Base-by-base conservation (phyloP, 768 basidiomycete species). In the Panaeolus papilionaceus region DNA sequence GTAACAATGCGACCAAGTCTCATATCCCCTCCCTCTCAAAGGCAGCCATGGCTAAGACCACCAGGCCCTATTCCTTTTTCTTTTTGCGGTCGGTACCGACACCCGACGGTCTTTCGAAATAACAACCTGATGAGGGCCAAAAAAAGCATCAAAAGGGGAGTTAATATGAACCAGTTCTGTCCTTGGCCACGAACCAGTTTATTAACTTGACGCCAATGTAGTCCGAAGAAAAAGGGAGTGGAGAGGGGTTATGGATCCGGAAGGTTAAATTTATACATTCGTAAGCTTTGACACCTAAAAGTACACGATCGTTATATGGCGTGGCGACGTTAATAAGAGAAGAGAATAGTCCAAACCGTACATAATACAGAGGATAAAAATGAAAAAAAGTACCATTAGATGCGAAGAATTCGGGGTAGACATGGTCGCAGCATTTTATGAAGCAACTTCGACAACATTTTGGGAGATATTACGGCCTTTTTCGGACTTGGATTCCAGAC, bases 391-490 rank as follows among this genome's bases (percentile, higher is more conserved):
- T 58, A 58, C 14, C 14, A 33, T 33, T 33, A 7, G 54, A 33
- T 58, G 16, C 54, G 54, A 58, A 14, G 26, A 4, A 58, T 37
- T 58, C 54, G 54, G 54, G 54, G 54, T 58, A 28, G 54, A 7
- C 16, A 12, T 58, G 37, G 20, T 58, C 14, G 54, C 54, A 37
- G 20, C 20, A 49, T 20, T 26, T 58, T 37, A 58, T 58, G 54
- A 58, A 58, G 54, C 3, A 12, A 58, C 62, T 6, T 68, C 65
- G 42, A 54, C 44, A 23, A 68, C 62, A n/a, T 64, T 20, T 18
- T 70, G 64, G 45, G 64, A 58, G 45, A 63, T 62, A 37, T 67
- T 62, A 16, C 44, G 44, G 40, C 54, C 62, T 39, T 69, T 67
- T 54, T 64, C 63, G 37, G 33, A 37, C 51, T 47, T 45, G 28